Percentiles rank a stretch among this genome's conserved stretches.
phyloP scores from a whole-genome alignment of 768 basidiomycete species.

The Imleria badia region DNA sequence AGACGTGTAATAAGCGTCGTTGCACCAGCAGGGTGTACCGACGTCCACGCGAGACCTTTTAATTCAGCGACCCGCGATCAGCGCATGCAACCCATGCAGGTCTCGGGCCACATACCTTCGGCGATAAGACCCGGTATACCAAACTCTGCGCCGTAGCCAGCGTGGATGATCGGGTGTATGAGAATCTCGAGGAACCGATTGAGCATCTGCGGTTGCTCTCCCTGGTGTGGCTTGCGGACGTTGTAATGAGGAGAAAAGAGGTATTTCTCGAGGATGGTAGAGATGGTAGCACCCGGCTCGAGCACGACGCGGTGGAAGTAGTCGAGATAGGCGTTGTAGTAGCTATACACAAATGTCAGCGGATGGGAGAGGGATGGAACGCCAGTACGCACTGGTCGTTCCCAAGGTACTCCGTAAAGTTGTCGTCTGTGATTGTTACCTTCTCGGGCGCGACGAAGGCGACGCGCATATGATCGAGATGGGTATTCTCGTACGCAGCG shows the following conservation, averaged over 20 bases:
- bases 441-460: slow-evolving; percentile 30
- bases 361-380: neutral
- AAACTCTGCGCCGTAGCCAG: slow-evolving; percentile 65
- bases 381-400: slow-evolving; percentile 28
- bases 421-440: slow-evolving; percentile 27
- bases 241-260: slow-evolving; percentile 57
- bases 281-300: slow-evolving; percentile 28
- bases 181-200: slow-evolving; percentile 58
- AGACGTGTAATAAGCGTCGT: slow-evolving; percentile 37
- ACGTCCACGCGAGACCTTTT: slow-evolving; percentile 59
- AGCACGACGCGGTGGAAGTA: slow-evolving; percentile 33
- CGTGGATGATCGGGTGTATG: slow-evolving; percentile 65
- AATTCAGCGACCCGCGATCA: neutral
- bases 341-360: slow-evolving; percentile 11
- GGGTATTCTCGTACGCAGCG: slow-evolving; percentile 41
- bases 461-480: slow-evolving; percentile 38
- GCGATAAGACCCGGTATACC: slow-evolving; percentile 58
- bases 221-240: slow-evolving; percentile 28
- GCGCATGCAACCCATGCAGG: neutral
- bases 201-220: slow-evolving; percentile 54
- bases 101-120: slow-evolving; percentile 45
- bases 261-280: slow-evolving; percentile 54
- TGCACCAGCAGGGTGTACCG: slow-evolving; percentile 45
- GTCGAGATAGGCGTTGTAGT: slow-evolving; percentile 34
- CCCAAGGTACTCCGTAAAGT: slow-evolving; percentile 27